phyloP scores from a whole-genome alignment of 257 asterid genomes.

The Solanum virginianum region DNA sequence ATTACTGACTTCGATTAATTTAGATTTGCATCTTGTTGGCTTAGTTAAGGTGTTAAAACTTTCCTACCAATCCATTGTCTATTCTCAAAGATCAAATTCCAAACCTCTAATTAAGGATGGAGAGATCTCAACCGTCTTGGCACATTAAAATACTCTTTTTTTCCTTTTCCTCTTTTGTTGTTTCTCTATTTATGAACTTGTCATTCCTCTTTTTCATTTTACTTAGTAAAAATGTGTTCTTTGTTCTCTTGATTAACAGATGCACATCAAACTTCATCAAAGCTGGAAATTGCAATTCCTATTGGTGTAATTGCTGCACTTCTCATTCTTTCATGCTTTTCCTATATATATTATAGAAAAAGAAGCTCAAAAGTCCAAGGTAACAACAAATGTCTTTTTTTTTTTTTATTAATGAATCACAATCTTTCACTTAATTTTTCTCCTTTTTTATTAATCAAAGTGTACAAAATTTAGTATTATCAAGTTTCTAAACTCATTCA shows the following conservation, averaged over 20 bases:
- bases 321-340: not conserved
- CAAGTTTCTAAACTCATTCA: not conserved
- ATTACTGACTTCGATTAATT: not conserved
- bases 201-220: not conserved
- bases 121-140: no score
- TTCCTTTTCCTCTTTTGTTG: no score
- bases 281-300: not conserved
- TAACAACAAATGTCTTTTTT: not conserved
- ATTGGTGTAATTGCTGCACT: not conserved
- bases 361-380: not conserved
- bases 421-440: not conserved
- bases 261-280: not conserved
- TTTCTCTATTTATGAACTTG: not conserved
- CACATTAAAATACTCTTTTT: not conserved
- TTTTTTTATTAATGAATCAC: not conserved
- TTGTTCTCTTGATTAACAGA: not conserved
- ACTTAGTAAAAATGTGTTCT: not conserved
- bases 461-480: not conserved
- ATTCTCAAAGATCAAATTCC: accelerated
- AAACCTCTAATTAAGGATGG: not conserved
- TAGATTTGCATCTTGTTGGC: not conserved
- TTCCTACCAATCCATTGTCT: not conserved
- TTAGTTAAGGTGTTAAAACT: not conserved
- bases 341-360: not conserved
- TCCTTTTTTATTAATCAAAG: not conserved